Base-by-base conservation (phyloP, 371 early-diverging fungal genomes). In the Enterospora canceri region DNA sequence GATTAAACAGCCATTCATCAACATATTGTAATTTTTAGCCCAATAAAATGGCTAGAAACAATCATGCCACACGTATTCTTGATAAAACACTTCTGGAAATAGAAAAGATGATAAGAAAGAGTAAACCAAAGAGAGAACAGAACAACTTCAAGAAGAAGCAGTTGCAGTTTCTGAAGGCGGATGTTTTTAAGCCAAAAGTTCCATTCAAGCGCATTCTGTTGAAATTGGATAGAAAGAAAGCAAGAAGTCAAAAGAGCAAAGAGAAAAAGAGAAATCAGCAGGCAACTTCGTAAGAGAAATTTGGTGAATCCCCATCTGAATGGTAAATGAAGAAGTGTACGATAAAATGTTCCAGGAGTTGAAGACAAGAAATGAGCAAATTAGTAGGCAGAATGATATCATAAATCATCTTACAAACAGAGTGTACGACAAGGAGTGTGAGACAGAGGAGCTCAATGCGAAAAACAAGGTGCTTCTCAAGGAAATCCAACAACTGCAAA, bases 1-100 rank as follows among this genome's bases (percentile, higher is more conserved):
- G 76, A 78, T 40, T 12, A 40, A 40, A 12, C 8, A 12, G 40
- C n/a, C n/a, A n/a, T n/a, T n/a, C n/a, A n/a, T n/a, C n/a, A n/a
- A n/a, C n/a, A n/a, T n/a, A n/a, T 40, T 40, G 8, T 12, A 40
- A n/a, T 40, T 40, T 40, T 40, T 40, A 12, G 40, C 40, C 40
- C 40, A 40, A 12, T 40, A 12, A 12, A 12, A 40, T 40, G 40
- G n/a, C 8, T 15, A 57, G 18, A 21, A 57, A 57, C 5, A 57
- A 5, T 23, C 31, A 57, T 26, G 31, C 26, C 5, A 57, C 2
- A 15, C 3, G 15, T 16, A 21, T 29, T 57, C 12, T 63, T 16
- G 53, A 63, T 2, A 51, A 26, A 4, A 28, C 28, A 2, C 28
- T 23, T 24, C 23, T 29, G 59, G 66, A 65, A 24, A 49, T 65